Percentiles rank a stretch among this genome's conserved stretches.
These are phyloP conservation scores for Magnaporthiopsis poae DNA, from an alignment of 2,329 filamentous ascomycete species.

Conservation along the genomic window DNA sequence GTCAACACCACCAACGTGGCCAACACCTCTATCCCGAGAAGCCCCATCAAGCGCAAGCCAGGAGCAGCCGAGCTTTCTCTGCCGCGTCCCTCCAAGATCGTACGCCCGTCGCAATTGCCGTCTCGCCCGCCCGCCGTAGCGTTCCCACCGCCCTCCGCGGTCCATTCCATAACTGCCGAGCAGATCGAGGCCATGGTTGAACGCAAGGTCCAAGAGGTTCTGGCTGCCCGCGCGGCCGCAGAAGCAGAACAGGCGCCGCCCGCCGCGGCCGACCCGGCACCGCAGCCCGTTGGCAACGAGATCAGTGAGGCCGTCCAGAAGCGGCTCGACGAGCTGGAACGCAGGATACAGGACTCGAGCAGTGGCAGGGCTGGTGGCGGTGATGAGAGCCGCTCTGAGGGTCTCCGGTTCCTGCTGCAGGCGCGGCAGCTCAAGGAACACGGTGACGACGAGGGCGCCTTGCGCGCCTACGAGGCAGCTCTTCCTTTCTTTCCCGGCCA, in stretches of 20 bases:
- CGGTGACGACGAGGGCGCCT: slow-evolving; percentile 66
- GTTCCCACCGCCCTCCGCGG: slow-evolving; percentile 14
- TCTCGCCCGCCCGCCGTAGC: slow-evolving; percentile 12
- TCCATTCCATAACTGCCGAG: slow-evolving; percentile 49
- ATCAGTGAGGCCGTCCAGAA: slow-evolving; percentile 67
- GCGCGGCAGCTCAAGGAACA: slow-evolving; percentile 81
- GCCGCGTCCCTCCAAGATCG: slow-evolving; percentile 36
- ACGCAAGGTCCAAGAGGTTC: slow-evolving; percentile 78
- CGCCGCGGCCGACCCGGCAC: slow-evolving; percentile 19
- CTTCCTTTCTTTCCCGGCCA: slow-evolving; percentile 79
- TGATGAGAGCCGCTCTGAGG: slow-evolving; percentile 70
- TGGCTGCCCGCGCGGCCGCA: slow-evolving; percentile 59
- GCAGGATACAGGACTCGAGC: slow-evolving; percentile 60
- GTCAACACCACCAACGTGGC: slow-evolving; percentile 15
- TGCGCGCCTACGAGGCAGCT: slow-evolving; percentile 80
- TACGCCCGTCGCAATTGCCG: slow-evolving; percentile 21
- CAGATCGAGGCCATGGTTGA: slow-evolving; percentile 87
- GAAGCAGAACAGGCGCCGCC: slow-evolving; percentile 22
- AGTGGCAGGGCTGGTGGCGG: slow-evolving; percentile 30
- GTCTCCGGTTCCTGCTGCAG: slow-evolving; percentile 76
- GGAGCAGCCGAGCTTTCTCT: slow-evolving; percentile 19
- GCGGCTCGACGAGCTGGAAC: slow-evolving; percentile 74
- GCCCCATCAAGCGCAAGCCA: slow-evolving; percentile 30
- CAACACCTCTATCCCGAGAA: slow-evolving; percentile 25
- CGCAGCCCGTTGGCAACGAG: slow-evolving; percentile 22